Base-by-base conservation (phyloP, 2,329 filamentous ascomycete species). In the Verticillium dahliae region DNA sequence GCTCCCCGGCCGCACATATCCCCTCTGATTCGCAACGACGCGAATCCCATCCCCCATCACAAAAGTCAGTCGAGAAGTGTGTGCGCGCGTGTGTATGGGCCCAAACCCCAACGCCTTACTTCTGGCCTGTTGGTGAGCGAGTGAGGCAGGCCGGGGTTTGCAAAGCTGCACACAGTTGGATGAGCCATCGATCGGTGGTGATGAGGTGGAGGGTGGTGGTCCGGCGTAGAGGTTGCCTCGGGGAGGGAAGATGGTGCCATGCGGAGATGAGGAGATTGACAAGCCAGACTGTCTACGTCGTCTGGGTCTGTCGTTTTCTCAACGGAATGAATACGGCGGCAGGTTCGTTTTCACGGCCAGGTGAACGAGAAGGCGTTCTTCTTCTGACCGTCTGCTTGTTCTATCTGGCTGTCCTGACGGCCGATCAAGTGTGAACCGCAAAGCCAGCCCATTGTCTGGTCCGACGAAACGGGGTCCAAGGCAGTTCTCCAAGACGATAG, bases 1-100 rank as follows among this genome's bases (percentile, higher is more conserved):
- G 10, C 18, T 18, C 27, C 41, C 57, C 3, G 66, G 68, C 15
- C 75, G 56, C 6, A 76, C 70, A 63, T 79, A 79, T 3, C 77
- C 78, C n/a, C 77, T 70, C 69, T 81, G 79, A 57, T 81, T 81
- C 6, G 74, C 71, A 57, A 81, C 70, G n/a, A 81, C 58, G 39
- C 69, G 69, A 1, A 77, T 71, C 1, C 74, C 73, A 3, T 38
- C 37, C 37, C 71, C 62, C 35, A 66, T 63, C 38, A 65, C 57
- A 9, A 76, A 70, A 27, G 57, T 75, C 69, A 2, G 73, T 78
- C 3, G 75, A 77, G 62, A 73, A 80, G 65, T 82, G 80, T 0
- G 79, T 82, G 62, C 82, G 79, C 0, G 27, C 4, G 27, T 27
- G 27, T 27, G 27, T 27, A 27, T 27, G 27, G 3, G 27, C 27